These are phyloP conservation scores for Orbilia ellipsospora DNA, from an alignment of 2,329 filamentous ascomycete genomes.

Conservation along the genomic window DNA sequence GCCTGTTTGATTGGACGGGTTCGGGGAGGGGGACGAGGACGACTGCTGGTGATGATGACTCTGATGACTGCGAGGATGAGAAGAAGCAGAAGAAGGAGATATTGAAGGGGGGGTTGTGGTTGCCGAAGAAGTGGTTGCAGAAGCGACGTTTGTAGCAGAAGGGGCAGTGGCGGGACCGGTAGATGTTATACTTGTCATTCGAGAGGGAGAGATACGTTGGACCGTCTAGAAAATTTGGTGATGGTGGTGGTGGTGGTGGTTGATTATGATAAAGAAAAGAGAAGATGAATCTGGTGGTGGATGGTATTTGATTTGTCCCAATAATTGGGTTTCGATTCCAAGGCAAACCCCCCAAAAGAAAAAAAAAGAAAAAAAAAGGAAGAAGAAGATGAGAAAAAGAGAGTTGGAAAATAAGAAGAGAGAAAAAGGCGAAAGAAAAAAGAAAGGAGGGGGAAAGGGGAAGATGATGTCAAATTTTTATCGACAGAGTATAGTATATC, in stretches of 20 bases:
- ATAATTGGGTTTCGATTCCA: too few relatives aligned
- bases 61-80: neutral
- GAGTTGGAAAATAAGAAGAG: too few relatives aligned
- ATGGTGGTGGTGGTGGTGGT: constrained; percentile 1
- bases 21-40: neutral
- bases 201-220: constrained; percentile 19
- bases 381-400: too few relatives aligned
- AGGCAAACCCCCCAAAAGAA: too few relatives aligned
- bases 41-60: neutral
- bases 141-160: constrained; percentile 29
- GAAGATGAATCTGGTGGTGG: too few relatives aligned
- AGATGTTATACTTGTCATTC: constrained; percentile 55
- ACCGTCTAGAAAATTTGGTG: constrained; percentile 2
- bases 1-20: constrained; percentile 18
- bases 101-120: neutral
- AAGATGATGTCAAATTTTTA: neutral
- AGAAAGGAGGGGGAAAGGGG: neutral
- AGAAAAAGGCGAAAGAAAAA: neutral
- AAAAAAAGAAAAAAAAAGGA: too few relatives aligned
- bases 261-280: neutral
- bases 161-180: constrained; percentile 48
- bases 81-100: constrained; percentile 5
- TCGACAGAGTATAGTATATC: too few relatives aligned
- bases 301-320: too few relatives aligned
- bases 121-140: constrained; percentile 1